A percentile compares a stretch with the other conserved stretches of the same genome.
phyloP scores from a whole-genome alignment of 148 eudicot genomes.

The Amaranthus cruentus region DNA sequence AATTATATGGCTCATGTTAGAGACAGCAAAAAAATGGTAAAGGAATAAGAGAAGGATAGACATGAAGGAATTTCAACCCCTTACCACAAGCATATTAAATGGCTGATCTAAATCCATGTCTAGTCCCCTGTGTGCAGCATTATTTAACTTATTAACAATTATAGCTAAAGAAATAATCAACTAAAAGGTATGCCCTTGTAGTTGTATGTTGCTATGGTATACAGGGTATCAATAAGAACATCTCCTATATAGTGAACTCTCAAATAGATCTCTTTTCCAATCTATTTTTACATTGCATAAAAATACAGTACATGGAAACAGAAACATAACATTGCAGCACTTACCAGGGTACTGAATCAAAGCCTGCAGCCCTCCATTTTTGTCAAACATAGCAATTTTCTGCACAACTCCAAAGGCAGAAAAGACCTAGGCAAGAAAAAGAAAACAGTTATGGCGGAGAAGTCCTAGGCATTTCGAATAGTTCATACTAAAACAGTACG shows the following conservation, averaged over 20 bases:
- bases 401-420: conserved; percentile 89
- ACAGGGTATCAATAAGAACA: conserved; percentile 8
- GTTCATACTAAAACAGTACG: too few species aligned
- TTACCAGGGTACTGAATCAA: conserved; percentile 93
- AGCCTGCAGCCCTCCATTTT: conserved; percentile 96
- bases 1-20: conserved; percentile 8
- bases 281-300: background rate
- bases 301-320: background rate
- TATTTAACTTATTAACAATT: background rate
- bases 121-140: conserved; percentile 18
- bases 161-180: conserved; percentile 2
- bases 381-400: conserved; percentile 99
- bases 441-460: background rate
- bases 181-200: conserved; percentile 10
- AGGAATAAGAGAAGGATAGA: conserved; percentile 4
- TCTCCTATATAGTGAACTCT: conserved; percentile 3
- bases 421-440: conserved; percentile 54
- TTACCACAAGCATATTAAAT: conserved; percentile 20
- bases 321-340: background rate
- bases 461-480: too few species aligned
- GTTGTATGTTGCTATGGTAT: background rate
- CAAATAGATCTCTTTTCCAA: background rate
- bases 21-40: background rate
- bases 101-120: conserved; percentile 19
- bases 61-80: conserved; percentile 9